These are phyloP conservation scores for Neotropicomus parvogracilis DNA, from an alignment of 1,284 basidiomycete genomes.

Conservation along the genomic window DNA sequence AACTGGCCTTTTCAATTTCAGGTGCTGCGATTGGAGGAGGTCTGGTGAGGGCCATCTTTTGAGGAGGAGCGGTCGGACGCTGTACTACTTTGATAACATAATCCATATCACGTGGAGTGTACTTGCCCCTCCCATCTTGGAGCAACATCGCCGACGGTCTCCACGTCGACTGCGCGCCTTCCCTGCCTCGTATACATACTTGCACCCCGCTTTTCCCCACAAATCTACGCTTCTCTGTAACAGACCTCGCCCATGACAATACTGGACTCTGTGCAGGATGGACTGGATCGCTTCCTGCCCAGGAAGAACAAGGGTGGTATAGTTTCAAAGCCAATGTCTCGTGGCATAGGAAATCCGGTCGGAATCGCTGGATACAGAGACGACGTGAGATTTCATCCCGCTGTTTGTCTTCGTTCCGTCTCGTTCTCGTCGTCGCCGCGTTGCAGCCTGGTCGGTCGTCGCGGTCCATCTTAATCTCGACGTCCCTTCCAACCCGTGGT, in stretches of 20 bases:
- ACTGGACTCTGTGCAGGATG: constrained; percentile 29
- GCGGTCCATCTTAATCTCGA: constrained; percentile 21
- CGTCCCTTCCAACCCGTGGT: constrained; percentile 20
- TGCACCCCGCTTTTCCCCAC: too few species aligned
- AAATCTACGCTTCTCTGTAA: too few species aligned
- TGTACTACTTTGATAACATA: constrained; percentile 15
- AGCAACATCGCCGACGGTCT: not conserved
- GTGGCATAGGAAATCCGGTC: constrained; percentile 54
- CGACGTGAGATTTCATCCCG: constrained; percentile 50
- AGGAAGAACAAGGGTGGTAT: constrained; percentile 3
- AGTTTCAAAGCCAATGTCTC: constrained; percentile 36
- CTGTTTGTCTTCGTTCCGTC: constrained; percentile 8
- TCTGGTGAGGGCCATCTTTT: constrained; percentile 43
- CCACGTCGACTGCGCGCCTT: constrained; percentile 18
- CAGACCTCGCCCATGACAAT: constrained; percentile 22
- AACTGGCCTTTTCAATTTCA: constrained; percentile 20
- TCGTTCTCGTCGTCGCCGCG: constrained; percentile 8
- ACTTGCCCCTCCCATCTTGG: not conserved
- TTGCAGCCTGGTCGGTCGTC: constrained; percentile 17
- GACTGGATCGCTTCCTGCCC: constrained; percentile 32
- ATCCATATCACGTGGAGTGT: constrained; percentile 24
- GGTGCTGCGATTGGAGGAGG: constrained; percentile 50
- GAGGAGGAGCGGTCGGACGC: constrained; percentile 1
- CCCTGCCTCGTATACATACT: constrained; percentile 11
- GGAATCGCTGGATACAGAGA: constrained; percentile 64